Evolutionary conservation across 441 rosid genomes (phyloP), one percentile per base, ranked within the genome.

Genomic region (Pelargonium myrrhifolium): DNA sequence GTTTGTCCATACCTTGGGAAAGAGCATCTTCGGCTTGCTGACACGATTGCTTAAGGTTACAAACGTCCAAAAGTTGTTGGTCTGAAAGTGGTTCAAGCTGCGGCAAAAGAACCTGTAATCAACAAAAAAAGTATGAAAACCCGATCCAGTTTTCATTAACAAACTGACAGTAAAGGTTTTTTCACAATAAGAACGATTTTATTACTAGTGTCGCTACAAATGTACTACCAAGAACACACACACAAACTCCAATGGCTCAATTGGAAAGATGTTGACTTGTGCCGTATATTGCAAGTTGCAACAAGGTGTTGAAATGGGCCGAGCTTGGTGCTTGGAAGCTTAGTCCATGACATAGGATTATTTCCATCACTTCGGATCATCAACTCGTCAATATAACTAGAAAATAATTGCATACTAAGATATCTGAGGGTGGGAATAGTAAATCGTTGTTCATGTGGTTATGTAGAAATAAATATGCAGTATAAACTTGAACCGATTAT

Each of bases 1-100:
- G 83, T 68, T 79, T 87, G 6, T 86, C 99, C 93, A 93, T 80
- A 53, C 97, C 99, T 76, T 89, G 96, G 1, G 99, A 80, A 58
- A 93, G 87, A 35, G 99, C 97, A 60, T 93, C 97, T 86, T 93
- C 99, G 0, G 92, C 97, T 77, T 93, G 97, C 68, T 91, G 93
- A 76, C 96, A 89, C 58, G 96, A 85, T 68, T 84, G 81, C 70
- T 58, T 79, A 58, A 93, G 75, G 65, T 80, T 85, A 66, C 77
- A 70, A 12, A 89, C 84, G 65, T 87, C 86, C 58, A 85, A n/a
- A 17, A 74, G 24, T 68, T 93, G 97, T 65, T 82, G 81, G 8
- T 93, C 96, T 63, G 89, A 81, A 79, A 93, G 68, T 37, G 84
- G 84, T 17, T 91, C 87, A 39, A 91, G 81, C 66, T 86, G 90